Evolutionary conservation across 176 grass and related monocot species (phyloP).

Genomic region (Saccharum spontaneum): DNA sequence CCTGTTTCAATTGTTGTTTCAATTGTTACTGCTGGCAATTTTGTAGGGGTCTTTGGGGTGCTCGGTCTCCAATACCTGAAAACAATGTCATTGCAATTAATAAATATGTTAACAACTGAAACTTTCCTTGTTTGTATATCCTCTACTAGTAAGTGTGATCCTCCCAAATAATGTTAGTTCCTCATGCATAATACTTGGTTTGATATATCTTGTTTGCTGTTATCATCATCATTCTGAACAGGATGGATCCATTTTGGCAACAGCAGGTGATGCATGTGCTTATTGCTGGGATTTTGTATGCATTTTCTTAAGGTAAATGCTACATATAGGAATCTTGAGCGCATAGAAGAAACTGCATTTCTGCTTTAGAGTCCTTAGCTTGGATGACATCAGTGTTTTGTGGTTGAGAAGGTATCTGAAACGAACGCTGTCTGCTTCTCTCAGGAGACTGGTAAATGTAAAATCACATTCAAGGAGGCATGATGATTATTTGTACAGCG

Average conservation of each 20-base stretch:
- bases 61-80: slow-evolving; percentile 84
- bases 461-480: slow-evolving; percentile 67
- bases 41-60: slow-evolving; percentile 80
- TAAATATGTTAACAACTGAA: slow-evolving; percentile 53
- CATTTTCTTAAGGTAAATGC: slow-evolving; percentile 51
- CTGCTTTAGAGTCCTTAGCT: slow-evolving; percentile 27
- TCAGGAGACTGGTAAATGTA: slow-evolving; percentile 80
- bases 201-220: not conserved
- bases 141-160: not conserved
- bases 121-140: not conserved
- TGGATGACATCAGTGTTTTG: not conserved
- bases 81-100: slow-evolving; percentile 85
- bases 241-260: slow-evolving; percentile 88
- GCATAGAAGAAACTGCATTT: slow-evolving; percentile 19
- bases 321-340: not conserved
- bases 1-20: slow-evolving; percentile 33
- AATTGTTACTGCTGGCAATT: slow-evolving; percentile 3
- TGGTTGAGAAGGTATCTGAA: too few species aligned
- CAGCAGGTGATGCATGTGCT: slow-evolving; percentile 85
- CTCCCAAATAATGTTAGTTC: not conserved
- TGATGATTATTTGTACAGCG: slow-evolving; percentile 69
- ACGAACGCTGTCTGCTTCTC: too few species aligned
- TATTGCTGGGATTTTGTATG: slow-evolving; percentile 98
- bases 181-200: slow-evolving; percentile 10
- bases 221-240: slow-evolving; percentile 34